These are phyloP conservation scores for Xylaria sp. DNA, from an alignment of 2,329 filamentous ascomycete species.

Conservation along the genomic window DNA sequence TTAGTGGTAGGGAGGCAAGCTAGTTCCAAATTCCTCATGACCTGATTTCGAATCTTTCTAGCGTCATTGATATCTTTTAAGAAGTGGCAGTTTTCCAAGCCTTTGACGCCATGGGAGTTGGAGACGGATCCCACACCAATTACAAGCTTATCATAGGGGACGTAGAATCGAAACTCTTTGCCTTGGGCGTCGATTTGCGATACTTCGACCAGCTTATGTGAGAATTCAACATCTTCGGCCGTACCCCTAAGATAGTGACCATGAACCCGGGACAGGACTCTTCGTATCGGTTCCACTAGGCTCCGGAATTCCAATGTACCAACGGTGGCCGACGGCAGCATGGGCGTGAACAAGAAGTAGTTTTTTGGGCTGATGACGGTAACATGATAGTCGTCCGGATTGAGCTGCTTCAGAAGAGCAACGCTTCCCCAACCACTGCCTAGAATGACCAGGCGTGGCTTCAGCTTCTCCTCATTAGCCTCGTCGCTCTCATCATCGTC, in stretches of 20 bases:
- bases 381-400: slow-evolving; percentile 91
- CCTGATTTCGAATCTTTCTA: slow-evolving; percentile 82
- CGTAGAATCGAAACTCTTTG: slow-evolving; percentile 81
- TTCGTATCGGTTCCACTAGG: slow-evolving; percentile 88
- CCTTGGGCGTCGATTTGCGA: slow-evolving; percentile 74
- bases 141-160: slow-evolving; percentile 96
- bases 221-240: slow-evolving; percentile 90
- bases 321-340: slow-evolving; percentile 96
- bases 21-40: slow-evolving; percentile 87
- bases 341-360: slow-evolving; percentile 97
- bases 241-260: slow-evolving; percentile 90
- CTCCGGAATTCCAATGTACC: slow-evolving; percentile 91
- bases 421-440: slow-evolving; percentile 96
- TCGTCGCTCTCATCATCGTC: slow-evolving; percentile 83
- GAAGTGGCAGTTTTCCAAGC: slow-evolving; percentile 91
- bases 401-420: slow-evolving; percentile 85
- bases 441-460: slow-evolving; percentile 89
- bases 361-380: slow-evolving; percentile 94
- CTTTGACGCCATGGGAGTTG: slow-evolving; percentile 94
- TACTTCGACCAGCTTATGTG: slow-evolving; percentile 86
- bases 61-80: slow-evolving; percentile 96
- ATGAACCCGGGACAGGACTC: slow-evolving; percentile 76
- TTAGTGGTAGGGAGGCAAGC: slow-evolving; percentile 91
- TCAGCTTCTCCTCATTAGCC: slow-evolving; percentile 76
- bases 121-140: slow-evolving; percentile 90